Base-by-base conservation (phyloP, 176 grass and related monocot genomes). In the Neostapfia colusana region DNA sequence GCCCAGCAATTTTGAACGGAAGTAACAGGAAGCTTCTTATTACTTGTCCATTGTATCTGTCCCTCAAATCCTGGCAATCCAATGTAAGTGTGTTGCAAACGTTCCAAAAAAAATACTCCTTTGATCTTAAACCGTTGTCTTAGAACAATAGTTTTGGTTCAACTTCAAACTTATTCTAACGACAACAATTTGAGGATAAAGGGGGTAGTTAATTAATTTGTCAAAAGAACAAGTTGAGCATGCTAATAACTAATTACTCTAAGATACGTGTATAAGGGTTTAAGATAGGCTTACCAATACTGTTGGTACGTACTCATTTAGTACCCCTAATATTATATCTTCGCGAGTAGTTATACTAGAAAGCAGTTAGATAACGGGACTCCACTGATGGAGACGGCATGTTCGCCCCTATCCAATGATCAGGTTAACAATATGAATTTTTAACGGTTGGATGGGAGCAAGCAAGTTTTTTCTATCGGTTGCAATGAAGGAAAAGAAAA, bases 341-440 rank as follows among this genome's bases (percentile, higher is more conserved):
- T 34, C 81, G 58, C 48, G 34, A 80, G 26, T 73, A 61, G 78
- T 78, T 76, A 86, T 72, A 69, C 76, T 56, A 20, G 81, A 80
- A 80, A 88, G 86, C 75, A 88, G 81, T 84, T 88, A 81, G 56
- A 88, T 56, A 84, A 75, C 39, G 70, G 71, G 76, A 76, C 81
- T 88, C 70, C 56, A 49, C 27, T 80, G 86, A 84, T 39, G 76
- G 81, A 58, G 69, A 88, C 55, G 53, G 0, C 70, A 80, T 65
- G 67, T 45, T 54, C 48, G 39, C 45, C 62, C 67, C 46, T 65
- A 65, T 38, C 75, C 75, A 79, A 67, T 37, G 9, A 64, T 72
- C 82, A 54, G 36, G 18, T 57, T 16, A 36, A 10, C 35, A 65
- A 34, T 76, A 34, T 26, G 16, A 38, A 56, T 17, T 9, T 34